Evolutionary conservation across 805 yeast species (phyloP).

Genomic region (Barnettozyma vustinii): DNA sequence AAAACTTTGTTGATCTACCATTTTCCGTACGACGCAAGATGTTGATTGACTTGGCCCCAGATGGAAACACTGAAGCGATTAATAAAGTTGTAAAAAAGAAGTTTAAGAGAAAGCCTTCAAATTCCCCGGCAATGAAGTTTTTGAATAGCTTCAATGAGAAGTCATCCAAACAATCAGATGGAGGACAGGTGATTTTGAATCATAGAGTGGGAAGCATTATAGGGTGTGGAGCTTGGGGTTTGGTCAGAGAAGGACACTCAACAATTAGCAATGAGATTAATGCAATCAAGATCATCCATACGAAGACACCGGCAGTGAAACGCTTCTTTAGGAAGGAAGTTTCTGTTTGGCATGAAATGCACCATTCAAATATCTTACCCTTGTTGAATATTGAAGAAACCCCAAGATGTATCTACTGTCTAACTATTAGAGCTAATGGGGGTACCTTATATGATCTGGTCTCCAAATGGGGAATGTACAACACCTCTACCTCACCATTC

Average conservation of each 20-base stretch:
- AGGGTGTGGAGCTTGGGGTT: constrained; percentile 90
- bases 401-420: constrained; percentile 58
- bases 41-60: constrained; percentile 31
- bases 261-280: constrained; percentile 24
- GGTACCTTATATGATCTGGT: constrained; percentile 82
- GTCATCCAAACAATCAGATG: constrained; percentile 39
- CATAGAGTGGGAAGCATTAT: constrained; percentile 65
- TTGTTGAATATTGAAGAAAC: constrained; percentile 59
- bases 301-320: constrained; percentile 46
- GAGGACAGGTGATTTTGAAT: constrained; percentile 61
- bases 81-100: constrained; percentile 23
- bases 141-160: constrained; percentile 23
- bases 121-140: constrained; percentile 26
- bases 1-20: constrained; percentile 49
- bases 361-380: constrained; percentile 62
- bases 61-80: constrained; percentile 27
- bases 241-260: constrained; percentile 61
- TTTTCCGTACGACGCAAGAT: constrained; percentile 53
- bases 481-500: constrained; percentile 26
- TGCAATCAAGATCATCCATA: constrained; percentile 63
- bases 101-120: constrained; percentile 19
- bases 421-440: constrained; percentile 61
- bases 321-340: constrained; percentile 67
- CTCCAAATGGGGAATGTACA: constrained; percentile 52
- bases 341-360: constrained; percentile 63